Conservation (phyloP, 345 rosid species). For the Hibiscus tridactylites region DNA sequence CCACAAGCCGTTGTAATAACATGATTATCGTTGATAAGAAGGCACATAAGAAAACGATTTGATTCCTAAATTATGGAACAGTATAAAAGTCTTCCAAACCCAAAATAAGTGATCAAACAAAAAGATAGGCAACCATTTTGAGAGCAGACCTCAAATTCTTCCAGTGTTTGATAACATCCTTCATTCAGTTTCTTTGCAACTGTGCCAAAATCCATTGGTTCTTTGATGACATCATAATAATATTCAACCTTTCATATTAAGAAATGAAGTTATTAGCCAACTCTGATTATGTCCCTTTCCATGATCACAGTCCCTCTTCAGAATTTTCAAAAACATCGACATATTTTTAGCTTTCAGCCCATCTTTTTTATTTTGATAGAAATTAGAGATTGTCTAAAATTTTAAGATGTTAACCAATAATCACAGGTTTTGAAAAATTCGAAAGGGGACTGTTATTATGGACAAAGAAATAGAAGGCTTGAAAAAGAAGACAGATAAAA, state of each 20-base stretch:
- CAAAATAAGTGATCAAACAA: background rate
- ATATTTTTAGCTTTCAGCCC: background rate
- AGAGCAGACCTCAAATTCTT: slow-evolving; percentile 27
- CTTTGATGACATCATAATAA: slow-evolving; percentile 21
- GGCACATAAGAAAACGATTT: background rate
- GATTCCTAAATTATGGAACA: background rate
- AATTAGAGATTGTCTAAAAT: background rate
- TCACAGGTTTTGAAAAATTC: background rate
- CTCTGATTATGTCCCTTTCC: background rate
- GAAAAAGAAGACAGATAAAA: background rate
- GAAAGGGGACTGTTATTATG: background rate
- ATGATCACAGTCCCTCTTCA: slow-evolving; percentile 1
- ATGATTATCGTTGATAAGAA: background rate
- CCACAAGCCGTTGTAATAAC: background rate
- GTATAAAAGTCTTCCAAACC: background rate
- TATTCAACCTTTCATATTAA: slow-evolving; percentile 22
- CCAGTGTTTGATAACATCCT: slow-evolving; percentile 18
- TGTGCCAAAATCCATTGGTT: slow-evolving; percentile 33
- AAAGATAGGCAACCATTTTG: background rate
- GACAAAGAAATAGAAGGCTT: background rate
- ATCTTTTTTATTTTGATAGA: background rate
- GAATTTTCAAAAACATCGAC: background rate
- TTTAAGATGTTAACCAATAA: background rate
- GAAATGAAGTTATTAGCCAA: slow-evolving; percentile 2
- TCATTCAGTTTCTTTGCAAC: slow-evolving; percentile 19